Evolutionary conservation across 306 rosid genomes (phyloP), one percentile per base, ranked within the genome.

Genomic region (Cyclanthera cordifolia): DNA sequence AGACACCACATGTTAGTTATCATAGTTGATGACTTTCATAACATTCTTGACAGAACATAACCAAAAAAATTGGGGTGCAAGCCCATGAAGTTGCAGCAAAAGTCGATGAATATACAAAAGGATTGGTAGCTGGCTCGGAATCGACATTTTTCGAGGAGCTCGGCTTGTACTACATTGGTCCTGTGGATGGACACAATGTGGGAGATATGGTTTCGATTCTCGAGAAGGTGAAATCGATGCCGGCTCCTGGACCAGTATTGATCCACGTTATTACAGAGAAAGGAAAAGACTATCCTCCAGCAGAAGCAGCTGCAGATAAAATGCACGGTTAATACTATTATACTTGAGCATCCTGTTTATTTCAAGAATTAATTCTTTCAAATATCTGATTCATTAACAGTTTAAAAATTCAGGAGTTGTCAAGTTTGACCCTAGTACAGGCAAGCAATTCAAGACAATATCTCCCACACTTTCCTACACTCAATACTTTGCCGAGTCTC

Each of bases 271-370:
- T 91, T 49, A 91, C 96, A 60, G 92, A 91, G 53, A 91, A 91
- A 75, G 97, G 97, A 34, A 91, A 89, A 77, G 97, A 96, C 73
- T 91, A 89, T 50, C 81, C 90, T 24, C 97, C 97, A 45, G 97
- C 97, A 10, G 92, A 87, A 79, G 82, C 75, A 43, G 92, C 97
- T 21, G 76, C 77, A 4, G 96, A 89, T 70, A 91, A 74, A 81
- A 89, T 91, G 97, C 97, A 89, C 27, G 95, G 97, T 37, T 37
- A 37, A 37, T 11, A 6, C 12, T 37, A 37, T 8, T 37, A 8
- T 37, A 37, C 43, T 37, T 37, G 43, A 37, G 2, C 43, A 37
- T 37, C 43, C 43, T 37, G 43, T 37, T 37, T 37, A 1, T 37
- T 37, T 37, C 43, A 37, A 6, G 43, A 37, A 37, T 37, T 37